Conservation (phyloP, 768 basidiomycete genomes). For the Naganishia vaughanmartiniae region DNA sequence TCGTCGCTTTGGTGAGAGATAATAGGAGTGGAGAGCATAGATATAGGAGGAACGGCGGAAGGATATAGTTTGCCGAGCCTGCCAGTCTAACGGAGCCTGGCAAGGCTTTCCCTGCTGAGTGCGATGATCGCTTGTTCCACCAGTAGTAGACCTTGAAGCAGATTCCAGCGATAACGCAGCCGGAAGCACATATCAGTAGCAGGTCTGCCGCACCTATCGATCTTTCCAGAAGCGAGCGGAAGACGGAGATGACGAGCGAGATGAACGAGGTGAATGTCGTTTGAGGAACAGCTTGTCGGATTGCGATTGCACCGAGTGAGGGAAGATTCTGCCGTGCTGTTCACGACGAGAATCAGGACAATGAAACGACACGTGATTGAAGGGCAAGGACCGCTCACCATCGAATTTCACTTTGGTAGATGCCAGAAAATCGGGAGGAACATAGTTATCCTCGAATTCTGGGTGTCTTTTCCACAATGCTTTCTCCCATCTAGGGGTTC, state of each 20-base stretch:
- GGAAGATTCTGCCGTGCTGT: conserved; percentile 50
- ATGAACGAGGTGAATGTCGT: conserved; percentile 77
- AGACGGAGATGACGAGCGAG: conserved; percentile 74
- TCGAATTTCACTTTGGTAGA: conserved; percentile 17
- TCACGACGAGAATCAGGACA: conserved; percentile 42
- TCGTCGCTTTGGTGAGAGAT: conserved; percentile 90
- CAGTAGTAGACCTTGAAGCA: conserved; percentile 4
- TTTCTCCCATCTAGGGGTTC: conserved; percentile 21
- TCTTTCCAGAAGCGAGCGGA: conserved; percentile 66
- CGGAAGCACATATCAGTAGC: not conserved
- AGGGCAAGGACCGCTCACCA: conserved; percentile 61
- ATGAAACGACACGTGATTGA: conserved; percentile 16
- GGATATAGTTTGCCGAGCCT: conserved; percentile 56
- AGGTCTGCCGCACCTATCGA: conserved; percentile 51
- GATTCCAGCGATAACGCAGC: not conserved
- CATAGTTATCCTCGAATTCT: conserved; percentile 74
- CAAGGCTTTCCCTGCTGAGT: not conserved
- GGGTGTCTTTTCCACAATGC: conserved; percentile 54
- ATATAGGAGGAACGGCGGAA: conserved; percentile 84
- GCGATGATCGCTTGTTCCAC: not conserved
- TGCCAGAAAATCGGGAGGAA: conserved; percentile 67
- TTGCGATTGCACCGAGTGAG: conserved; percentile 60
- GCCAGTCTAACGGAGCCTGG: not conserved
- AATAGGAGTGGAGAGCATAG: conserved; percentile 85
- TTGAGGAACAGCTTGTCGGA: conserved; percentile 55